Conservation (phyloP, 768 basidiomycete genomes). For the Sarcodon aspratus region DNA sequence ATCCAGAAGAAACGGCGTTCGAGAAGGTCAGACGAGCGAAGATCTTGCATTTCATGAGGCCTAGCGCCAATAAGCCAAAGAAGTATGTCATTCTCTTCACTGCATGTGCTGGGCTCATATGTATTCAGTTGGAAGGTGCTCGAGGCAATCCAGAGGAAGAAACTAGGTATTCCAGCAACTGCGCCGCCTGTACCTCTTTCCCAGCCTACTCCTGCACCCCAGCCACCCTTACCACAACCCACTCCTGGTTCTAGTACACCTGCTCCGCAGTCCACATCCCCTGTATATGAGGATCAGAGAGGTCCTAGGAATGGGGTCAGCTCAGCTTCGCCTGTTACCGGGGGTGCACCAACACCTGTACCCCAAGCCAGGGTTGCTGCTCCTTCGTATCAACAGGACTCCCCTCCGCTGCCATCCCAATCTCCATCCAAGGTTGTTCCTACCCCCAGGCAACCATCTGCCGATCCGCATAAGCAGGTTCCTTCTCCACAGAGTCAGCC, state of each 20-base stretch:
- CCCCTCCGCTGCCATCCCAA: neutral
- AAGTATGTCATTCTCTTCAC: slow-evolving; percentile 1
- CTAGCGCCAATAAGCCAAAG: slow-evolving; percentile 31
- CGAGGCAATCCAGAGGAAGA: slow-evolving; percentile 27
- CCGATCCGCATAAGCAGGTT: slow-evolving; percentile 7
- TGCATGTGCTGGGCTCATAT: neutral
- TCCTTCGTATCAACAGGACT: neutral
- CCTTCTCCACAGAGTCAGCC: slow-evolving; percentile 10
- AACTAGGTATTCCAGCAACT: slow-evolving; percentile 1
- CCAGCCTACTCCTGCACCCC: neutral
- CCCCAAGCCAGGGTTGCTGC: neutral
- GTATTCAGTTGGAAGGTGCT: slow-evolving; percentile 42
- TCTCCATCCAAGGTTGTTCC: neutral
- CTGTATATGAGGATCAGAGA: neutral
- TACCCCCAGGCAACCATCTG: slow-evolving; percentile 11
- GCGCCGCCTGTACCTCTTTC: neutral
- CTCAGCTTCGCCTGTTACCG: neutral
- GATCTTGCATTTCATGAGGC: slow-evolving; percentile 74
- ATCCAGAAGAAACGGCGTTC: slow-evolving; percentile 67
- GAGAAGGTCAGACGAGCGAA: slow-evolving; percentile 64
- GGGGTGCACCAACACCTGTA: slow-evolving; percentile 3
- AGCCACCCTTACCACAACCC: neutral
- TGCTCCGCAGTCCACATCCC: slow-evolving; percentile 1
- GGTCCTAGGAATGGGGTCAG: neutral
- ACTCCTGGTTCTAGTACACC: neutral